Base-by-base conservation (phyloP, 352 stramenopile species). In the Phytophthora chlamydospora region DNA sequence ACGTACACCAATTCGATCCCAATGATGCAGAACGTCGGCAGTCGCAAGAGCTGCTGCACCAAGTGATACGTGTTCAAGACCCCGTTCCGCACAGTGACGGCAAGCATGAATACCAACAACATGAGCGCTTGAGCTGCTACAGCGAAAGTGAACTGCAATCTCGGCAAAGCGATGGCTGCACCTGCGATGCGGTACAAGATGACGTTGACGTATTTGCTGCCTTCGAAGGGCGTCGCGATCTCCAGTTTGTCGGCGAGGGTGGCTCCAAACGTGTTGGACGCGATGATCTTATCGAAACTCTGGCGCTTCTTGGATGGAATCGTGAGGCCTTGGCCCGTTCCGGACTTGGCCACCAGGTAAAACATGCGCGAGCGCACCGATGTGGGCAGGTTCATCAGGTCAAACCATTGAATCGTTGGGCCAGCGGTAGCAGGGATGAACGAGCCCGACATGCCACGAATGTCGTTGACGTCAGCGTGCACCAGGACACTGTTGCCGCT, bases 1-100 rank as follows among this genome's bases (percentile, higher is more conserved):
- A 78, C 66, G 55, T 75, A 78, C 11, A 78, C 36, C 16, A 78
- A 35, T 32, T 78, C 55, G 9, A 78, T 53, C 14, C 62, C 68
- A 16, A 78, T 75, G 58, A 78, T 73, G 45, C 40, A 71, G 48
- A 75, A 75, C 24, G 62, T 73, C 16, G 70, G 66, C 11, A 78
- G 58, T 17, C 70, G 58, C 8, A 78, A 34, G 11, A 75, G 38
- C 48, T 78, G 70, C 2, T 73, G 60, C 12, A 78, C 58, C 19
- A 78, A 44, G 24, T 78, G 66, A 51, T 70, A 73, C 7, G 66
- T 73, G 27, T 55, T 59, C 13, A 73, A 34, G 0, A 55, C 32
- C 1, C 62, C 70, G 33, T 78, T 78, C 19, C 50, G 54, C 0
- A 59, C 33, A 14, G 58, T 58, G 33, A 78, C 52, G 38, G 66